These are phyloP conservation scores for Pseudoneurospora amorphoporcata DNA, from an alignment of 495 filamentous ascomycete species.

Conservation along the genomic window DNA sequence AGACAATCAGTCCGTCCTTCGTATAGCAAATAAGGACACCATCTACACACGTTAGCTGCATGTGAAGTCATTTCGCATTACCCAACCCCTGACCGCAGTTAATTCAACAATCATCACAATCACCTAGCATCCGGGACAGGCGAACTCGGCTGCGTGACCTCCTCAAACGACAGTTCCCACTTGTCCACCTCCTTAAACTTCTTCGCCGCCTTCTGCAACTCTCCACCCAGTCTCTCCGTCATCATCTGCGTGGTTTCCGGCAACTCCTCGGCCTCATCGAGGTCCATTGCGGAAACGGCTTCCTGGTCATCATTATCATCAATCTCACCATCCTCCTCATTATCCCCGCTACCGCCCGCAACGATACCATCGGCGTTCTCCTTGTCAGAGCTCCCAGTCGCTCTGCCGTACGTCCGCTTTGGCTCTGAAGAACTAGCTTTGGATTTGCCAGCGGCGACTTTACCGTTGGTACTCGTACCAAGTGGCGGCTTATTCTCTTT, in stretches of 20 bases:
- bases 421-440: not conserved
- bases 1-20: not conserved
- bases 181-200: conserved; percentile 43
- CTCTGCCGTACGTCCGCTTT: not conserved
- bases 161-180: conserved; percentile 40
- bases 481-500: conserved; percentile 2
- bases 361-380: conserved; percentile 24
- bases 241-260: conserved; percentile 18
- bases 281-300: not conserved
- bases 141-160: conserved; percentile 25
- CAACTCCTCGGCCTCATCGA: conserved; percentile 5
- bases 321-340: conserved; percentile 1
- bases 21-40: not conserved
- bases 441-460: not conserved
- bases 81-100: not conserved
- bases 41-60: not conserved
- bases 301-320: conserved; percentile 14
- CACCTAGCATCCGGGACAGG: conserved; percentile 25
- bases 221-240: conserved; percentile 23
- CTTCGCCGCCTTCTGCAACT: conserved; percentile 35
- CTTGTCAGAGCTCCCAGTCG: conserved; percentile 22
- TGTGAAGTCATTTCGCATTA: not conserved
- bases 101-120: not conserved
- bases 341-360: conserved; percentile 3
- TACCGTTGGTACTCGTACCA: conserved; percentile 3